phyloP scores from a whole-genome alignment of 2,329 filamentous ascomycete species.

The Diplodia seriata region DNA sequence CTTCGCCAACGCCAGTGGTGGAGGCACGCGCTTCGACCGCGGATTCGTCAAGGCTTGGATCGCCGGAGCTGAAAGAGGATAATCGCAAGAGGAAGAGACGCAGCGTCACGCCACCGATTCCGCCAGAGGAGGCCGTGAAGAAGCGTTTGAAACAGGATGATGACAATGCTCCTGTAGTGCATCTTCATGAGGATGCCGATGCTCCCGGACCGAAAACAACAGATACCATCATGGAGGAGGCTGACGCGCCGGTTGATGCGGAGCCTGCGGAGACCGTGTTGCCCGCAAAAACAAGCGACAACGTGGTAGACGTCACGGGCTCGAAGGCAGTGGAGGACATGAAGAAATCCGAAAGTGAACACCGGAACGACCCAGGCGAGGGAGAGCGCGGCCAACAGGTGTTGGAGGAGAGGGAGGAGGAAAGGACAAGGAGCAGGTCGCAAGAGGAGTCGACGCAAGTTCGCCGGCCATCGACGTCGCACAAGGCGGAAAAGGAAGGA shows the following conservation, averaged over 20 bases:
- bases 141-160: slow-evolving; percentile 54
- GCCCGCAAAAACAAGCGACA: slow-evolving; percentile 40
- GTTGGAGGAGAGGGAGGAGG: slow-evolving; percentile 9
- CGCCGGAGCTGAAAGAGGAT: slow-evolving; percentile 49
- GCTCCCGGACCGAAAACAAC: slow-evolving; percentile 19
- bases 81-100: slow-evolving; percentile 51
- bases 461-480: slow-evolving; percentile 5
- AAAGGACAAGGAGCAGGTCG: slow-evolving; percentile 6
- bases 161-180: slow-evolving; percentile 41
- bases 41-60: slow-evolving; percentile 43
- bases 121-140: slow-evolving; percentile 46
- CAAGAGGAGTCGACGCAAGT: slow-evolving; percentile 26
- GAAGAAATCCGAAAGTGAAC: slow-evolving; percentile 32
- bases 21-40: slow-evolving; percentile 11
- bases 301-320: slow-evolving; percentile 38
- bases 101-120: slow-evolving; percentile 48
- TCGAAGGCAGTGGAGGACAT: slow-evolving; percentile 39
- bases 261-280: slow-evolving; percentile 35
- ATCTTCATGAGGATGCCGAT: slow-evolving; percentile 41
- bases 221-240: slow-evolving; percentile 18
- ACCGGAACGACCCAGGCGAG: slow-evolving; percentile 9
- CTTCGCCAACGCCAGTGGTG: slow-evolving; percentile 10
- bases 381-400: slow-evolving; percentile 27
- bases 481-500: slow-evolving; percentile 36
- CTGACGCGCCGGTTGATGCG: slow-evolving; percentile 11